Evolutionary conservation across 371 early-diverging fungal genomes (phyloP).

Genomic region (Mucor circinelloides): DNA sequence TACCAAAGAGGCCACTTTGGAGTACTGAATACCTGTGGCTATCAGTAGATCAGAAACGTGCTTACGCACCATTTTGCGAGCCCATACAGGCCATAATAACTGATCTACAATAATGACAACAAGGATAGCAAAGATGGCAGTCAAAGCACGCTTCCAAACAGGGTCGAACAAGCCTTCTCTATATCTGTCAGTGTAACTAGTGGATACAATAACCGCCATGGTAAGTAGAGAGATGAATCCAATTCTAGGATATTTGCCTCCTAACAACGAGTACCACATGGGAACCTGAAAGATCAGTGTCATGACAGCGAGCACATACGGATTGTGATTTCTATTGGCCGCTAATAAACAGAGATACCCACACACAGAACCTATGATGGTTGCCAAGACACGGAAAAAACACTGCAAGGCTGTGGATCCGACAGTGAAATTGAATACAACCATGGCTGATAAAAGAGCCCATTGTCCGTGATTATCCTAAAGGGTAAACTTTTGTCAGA

Average conservation of each 20-base stretch:
- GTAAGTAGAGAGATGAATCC: conserved; percentile 49
- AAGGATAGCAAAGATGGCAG: conserved; percentile 40
- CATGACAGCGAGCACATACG: conserved; percentile 36
- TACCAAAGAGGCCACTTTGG: conserved; percentile 38
- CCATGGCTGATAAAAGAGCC: conserved; percentile 45
- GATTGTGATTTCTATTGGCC: conserved; percentile 28
- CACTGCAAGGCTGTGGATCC: conserved; percentile 39
- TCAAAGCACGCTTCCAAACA: conserved; percentile 41
- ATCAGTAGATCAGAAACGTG: conserved; percentile 32
- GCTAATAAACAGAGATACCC: conserved; percentile 41
- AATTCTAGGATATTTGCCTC: conserved; percentile 35
- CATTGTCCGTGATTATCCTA: conserved; percentile 44
- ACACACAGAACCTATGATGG: conserved; percentile 40
- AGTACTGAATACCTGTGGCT: conserved; percentile 47
- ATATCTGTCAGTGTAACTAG: conserved; percentile 26
- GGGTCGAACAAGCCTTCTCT: conserved; percentile 32
- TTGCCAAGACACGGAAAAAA: conserved; percentile 37
- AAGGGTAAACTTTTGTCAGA: neutral
- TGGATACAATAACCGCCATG: conserved; percentile 38
- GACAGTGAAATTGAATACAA: conserved; percentile 41
- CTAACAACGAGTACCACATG: conserved; percentile 41
- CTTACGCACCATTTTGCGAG: conserved; percentile 32
- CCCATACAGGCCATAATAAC: conserved; percentile 46
- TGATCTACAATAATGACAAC: conserved; percentile 40
- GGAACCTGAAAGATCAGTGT: conserved; percentile 34